These are phyloP conservation scores for Leptographium galeiforme DNA, from an alignment of 2,329 filamentous ascomycete species.

Conservation along the genomic window DNA sequence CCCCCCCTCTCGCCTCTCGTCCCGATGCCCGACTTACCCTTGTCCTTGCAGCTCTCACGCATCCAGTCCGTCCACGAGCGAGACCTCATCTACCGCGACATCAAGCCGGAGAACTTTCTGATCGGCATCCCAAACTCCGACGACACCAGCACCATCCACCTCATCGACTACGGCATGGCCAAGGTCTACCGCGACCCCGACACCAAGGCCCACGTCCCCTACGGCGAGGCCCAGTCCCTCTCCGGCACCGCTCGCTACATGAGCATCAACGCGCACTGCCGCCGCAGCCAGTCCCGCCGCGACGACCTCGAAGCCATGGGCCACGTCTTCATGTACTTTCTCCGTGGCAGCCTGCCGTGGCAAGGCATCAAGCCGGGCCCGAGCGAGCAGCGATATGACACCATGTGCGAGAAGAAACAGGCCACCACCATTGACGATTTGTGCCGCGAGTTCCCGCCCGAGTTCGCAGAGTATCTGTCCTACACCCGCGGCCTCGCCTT, in stretches of 20 bases:
- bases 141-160: constrained; percentile 86
- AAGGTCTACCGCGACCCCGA: constrained; percentile 98
- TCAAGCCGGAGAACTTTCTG: constrained; percentile 98
- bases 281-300: constrained; percentile 85
- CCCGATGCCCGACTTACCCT: neutral
- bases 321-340: constrained; percentile 65
- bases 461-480: constrained; percentile 93
- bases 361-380: constrained; percentile 58
- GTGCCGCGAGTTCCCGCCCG: constrained; percentile 86
- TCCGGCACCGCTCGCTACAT: constrained; percentile 97
- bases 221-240: constrained; percentile 88
- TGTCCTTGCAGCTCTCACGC: constrained; percentile 55
- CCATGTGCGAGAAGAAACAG: constrained; percentile 99
- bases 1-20: too few species aligned
- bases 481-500: constrained; percentile 96
- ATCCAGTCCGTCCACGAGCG: constrained; percentile 93
- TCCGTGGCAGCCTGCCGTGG: constrained; percentile 56
- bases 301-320: constrained; percentile 86
- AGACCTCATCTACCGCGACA: constrained; percentile 96
- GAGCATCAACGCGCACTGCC: constrained; percentile 98
- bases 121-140: constrained; percentile 85
- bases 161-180: constrained; percentile 98
- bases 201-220: constrained; percentile 97
- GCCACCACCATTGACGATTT: constrained; percentile 93
- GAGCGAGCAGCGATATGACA: constrained; percentile 95